These are phyloP conservation scores for Blastocystis hominis DNA, from an alignment of 352 stramenopile species.

Conservation along the genomic window DNA sequence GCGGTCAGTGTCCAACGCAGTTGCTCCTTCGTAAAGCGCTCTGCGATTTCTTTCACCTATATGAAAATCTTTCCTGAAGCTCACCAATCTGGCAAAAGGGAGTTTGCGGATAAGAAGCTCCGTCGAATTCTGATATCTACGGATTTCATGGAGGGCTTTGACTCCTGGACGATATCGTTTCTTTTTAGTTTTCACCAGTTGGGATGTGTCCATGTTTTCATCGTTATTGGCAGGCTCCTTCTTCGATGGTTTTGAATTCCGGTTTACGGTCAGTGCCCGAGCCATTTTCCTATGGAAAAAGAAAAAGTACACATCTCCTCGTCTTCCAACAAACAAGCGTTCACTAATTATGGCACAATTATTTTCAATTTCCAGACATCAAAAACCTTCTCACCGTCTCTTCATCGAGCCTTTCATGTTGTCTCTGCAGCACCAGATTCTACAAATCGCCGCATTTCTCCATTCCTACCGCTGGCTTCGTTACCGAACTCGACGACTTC, in stretches of 20 bases:
- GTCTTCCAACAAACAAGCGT: background rate
- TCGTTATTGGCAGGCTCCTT: background rate
- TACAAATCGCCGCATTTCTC: background rate
- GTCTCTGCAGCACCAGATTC: background rate
- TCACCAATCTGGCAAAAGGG: constrained; percentile 66
- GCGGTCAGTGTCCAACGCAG: constrained; percentile 85
- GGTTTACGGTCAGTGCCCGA: background rate
- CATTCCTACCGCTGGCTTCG: background rate
- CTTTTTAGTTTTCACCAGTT: background rate
- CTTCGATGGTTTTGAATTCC: background rate
- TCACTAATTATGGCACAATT: background rate
- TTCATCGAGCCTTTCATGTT: background rate
- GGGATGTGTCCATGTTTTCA: background rate
- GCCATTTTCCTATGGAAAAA: background rate
- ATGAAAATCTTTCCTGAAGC: constrained; percentile 59
- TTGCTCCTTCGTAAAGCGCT: constrained; percentile 81
- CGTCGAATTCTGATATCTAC: constrained; percentile 81
- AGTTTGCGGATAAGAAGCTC: constrained; percentile 81
- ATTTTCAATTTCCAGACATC: background rate
- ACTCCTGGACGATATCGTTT: constrained; percentile 72
- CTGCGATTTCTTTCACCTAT: constrained; percentile 68
- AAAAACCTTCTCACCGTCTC: background rate
- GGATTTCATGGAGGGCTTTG: constrained; percentile 80
- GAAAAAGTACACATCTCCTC: too few species aligned
- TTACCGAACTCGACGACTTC: background rate